Evolutionary conservation across 352 stramenopile species (phyloP), one percentile per base, ranked within the genome.

Genomic region (Phytophthora agathidicida): DNA sequence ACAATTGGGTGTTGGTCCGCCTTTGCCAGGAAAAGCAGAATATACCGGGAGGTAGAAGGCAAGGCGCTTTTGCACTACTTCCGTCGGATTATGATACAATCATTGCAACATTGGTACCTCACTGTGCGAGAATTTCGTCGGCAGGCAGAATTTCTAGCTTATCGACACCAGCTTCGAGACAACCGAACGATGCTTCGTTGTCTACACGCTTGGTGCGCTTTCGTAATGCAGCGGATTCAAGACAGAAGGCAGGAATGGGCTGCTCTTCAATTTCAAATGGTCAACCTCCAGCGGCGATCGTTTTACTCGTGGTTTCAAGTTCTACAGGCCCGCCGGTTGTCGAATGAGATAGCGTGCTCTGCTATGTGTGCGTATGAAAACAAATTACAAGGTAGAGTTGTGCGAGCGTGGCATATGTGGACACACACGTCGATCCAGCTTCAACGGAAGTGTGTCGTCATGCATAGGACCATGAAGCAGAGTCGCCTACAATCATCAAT

Each of bases 61-160:
- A 77, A 60, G 13, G 68, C 76, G 0, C 19, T 80, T 5, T 58
- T 45, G 11, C 52, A 63, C 45, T 68, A 69, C 37, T 80, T 86
- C 20, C n/a, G 28, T 14, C 30, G 19, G 1, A 33, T 73, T 5
- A 32, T 74, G 51, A 51, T 39, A 8, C 56, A 20, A 3, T 45
- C 60, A 3, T 9, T 86, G 14, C 20, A 68, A 14, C 24, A 43
- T 8, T 86, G 73, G 76, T 70, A 71, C 37, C 23, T 65, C 5
- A 46, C 38, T n/a, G 49, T 20, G 23, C 38, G 54, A 50, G 48
- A 30, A 17, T 31, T 30, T 33, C 65, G 45, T 57, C 67, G 47
- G 5, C 46, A 61, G 26, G 28, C 0, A 30, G 42, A 60, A 23
- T 59, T 75, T 6, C 30, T 77, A 16, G 8, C 14, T 1, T 31